phyloP scores from a whole-genome alignment of 176 grass and related monocot species.

The Secale cereale region DNA sequence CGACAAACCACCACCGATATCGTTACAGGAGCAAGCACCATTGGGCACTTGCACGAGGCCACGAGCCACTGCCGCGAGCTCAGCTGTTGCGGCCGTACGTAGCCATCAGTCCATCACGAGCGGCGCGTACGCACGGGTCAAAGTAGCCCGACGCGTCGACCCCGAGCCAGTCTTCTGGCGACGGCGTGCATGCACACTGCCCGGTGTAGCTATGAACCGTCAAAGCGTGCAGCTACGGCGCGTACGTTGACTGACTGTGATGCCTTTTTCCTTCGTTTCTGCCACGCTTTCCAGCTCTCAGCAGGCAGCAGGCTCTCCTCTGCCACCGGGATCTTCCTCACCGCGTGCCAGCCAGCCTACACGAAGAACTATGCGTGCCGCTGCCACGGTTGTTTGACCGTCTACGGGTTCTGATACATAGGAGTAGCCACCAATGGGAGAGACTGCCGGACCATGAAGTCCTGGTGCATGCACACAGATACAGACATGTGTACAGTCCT shows the following conservation, averaged over 20 bases:
- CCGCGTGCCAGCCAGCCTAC: background rate
- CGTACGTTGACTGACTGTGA: background rate
- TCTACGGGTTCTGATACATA: background rate
- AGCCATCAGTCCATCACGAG: too few species aligned
- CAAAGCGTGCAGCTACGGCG: background rate
- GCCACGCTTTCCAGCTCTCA: background rate
- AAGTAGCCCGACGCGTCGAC: background rate
- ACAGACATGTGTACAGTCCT: background rate
- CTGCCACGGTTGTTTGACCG: slow-evolving; percentile 24
- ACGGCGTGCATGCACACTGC: background rate
- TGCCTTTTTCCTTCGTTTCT: background rate
- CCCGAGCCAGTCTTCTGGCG: background rate
- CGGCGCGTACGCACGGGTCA: background rate
- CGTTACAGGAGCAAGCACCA: background rate
- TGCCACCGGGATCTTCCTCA: slow-evolving; percentile 13
- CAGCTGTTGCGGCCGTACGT: background rate
- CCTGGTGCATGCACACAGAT: background rate
- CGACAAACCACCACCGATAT: background rate
- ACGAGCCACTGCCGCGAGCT: background rate
- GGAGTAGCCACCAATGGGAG: background rate
- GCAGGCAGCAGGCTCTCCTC: background rate
- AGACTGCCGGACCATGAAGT: background rate
- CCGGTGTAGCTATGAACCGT: background rate
- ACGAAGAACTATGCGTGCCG: background rate
- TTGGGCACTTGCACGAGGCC: background rate